A percentile compares a stretch with the other conserved stretches of the same genome.
phyloP scores from a whole-genome alignment of 345 rosid species.

The Aethionema arabicum region DNA sequence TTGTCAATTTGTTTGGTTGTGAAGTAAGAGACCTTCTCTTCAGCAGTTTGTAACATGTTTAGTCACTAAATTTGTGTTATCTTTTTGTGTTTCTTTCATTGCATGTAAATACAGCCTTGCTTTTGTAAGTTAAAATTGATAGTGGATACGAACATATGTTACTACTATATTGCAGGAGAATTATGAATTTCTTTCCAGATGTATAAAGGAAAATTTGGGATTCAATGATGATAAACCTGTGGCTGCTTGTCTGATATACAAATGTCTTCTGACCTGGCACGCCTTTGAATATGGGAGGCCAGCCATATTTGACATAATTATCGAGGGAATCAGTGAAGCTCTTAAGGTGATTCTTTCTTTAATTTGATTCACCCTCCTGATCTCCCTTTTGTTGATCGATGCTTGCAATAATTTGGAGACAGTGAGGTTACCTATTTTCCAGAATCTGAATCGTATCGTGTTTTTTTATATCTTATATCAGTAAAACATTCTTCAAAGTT shows the following conservation, averaged over 20 bases:
- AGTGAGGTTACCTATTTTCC: not conserved
- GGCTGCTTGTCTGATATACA: conserved; percentile 85
- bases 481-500: conserved; percentile 6
- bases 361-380: conserved; percentile 14
- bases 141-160: conserved; percentile 18
- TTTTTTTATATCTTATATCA: conserved; percentile 1
- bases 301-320: conserved; percentile 77
- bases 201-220: conserved; percentile 84
- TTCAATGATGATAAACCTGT: conserved; percentile 79
- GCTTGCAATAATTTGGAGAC: not conserved
- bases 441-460: not conserved
- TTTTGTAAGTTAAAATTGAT: conserved; percentile 23
- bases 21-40: conserved; percentile 3
- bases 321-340: conserved; percentile 84
- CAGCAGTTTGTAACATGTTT: conserved; percentile 9
- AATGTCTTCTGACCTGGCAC: conserved; percentile 93
- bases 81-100: conserved; percentile 21
- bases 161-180: conserved; percentile 60
- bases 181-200: conserved; percentile 76
- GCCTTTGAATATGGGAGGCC: conserved; percentile 93
- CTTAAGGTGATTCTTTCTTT: conserved; percentile 55
- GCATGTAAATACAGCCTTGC: conserved; percentile 10
- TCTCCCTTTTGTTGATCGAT: conserved; percentile 16
- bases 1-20: conserved; percentile 21
- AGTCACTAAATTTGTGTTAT: conserved; percentile 18